Conservation (phyloP, 768 basidiomycete genomes). For the Solioccasus polychromus region DNA sequence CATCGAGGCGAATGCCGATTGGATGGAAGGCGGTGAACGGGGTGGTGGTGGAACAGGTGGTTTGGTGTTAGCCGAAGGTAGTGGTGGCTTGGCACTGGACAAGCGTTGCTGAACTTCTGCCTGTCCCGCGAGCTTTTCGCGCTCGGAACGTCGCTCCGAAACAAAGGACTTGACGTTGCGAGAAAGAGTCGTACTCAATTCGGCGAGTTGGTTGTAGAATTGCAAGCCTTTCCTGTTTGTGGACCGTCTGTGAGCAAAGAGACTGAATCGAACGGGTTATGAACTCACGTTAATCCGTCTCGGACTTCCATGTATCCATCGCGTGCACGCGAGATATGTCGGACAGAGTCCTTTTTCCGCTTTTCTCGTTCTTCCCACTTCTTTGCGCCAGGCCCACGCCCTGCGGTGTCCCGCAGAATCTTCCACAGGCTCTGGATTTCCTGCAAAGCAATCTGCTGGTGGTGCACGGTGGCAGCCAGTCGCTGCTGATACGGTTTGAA, state of each 20-base stretch:
- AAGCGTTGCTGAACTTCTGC: slow-evolving; percentile 72
- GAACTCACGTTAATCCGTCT: slow-evolving; percentile 75
- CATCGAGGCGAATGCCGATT: slow-evolving; percentile 57
- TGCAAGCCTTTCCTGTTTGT: slow-evolving; percentile 73
- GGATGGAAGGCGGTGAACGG: slow-evolving; percentile 38
- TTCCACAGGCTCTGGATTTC: slow-evolving; percentile 78
- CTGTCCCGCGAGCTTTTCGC: slow-evolving; percentile 63
- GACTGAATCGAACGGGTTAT: slow-evolving; percentile 1
- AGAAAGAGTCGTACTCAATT: slow-evolving; percentile 56
- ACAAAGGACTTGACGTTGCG: slow-evolving; percentile 62
- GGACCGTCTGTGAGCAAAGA: slow-evolving; percentile 6
- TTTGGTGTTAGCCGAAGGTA: slow-evolving; percentile 44
- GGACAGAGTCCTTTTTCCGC: slow-evolving; percentile 69
- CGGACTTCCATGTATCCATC: slow-evolving; percentile 86
- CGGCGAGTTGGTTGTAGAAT: slow-evolving; percentile 81
- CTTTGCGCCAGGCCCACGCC: slow-evolving; percentile 71
- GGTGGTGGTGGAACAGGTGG: slow-evolving; percentile 48
- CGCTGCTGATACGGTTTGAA: slow-evolving; percentile 90
- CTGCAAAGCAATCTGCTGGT: slow-evolving; percentile 69
- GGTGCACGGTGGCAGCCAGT: slow-evolving; percentile 70
- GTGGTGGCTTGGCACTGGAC: slow-evolving; percentile 38
- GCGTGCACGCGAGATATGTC: slow-evolving; percentile 69
- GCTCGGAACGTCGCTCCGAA: slow-evolving; percentile 60
- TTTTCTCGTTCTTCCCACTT: slow-evolving; percentile 84
- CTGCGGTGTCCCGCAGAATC: slow-evolving; percentile 65